Evolutionary conservation across 352 stramenopile genomes (phyloP).

Genomic region (Globisporangium radiosum): DNA sequence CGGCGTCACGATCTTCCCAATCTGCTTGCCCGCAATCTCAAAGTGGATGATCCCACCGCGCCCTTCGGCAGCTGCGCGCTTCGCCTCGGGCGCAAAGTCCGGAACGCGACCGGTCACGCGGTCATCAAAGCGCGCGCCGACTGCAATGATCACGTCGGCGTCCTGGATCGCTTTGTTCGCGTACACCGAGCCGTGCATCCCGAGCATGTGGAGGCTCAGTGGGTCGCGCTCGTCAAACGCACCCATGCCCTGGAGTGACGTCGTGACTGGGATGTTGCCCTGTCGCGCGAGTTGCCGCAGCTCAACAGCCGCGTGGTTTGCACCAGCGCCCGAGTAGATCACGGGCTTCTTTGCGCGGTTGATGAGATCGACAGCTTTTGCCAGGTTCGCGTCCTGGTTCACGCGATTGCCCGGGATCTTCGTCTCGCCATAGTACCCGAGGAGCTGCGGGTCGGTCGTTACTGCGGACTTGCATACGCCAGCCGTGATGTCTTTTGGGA

Average conservation of each 20-base stretch:
- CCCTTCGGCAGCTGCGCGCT: slow-evolving; percentile 85
- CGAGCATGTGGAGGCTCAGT: slow-evolving; percentile 95
- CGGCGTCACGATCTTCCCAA: slow-evolving; percentile 80
- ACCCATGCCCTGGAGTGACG: slow-evolving; percentile 91
- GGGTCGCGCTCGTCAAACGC: slow-evolving; percentile 91
- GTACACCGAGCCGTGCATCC: slow-evolving; percentile 95
- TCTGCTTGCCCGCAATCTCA: slow-evolving; percentile 88
- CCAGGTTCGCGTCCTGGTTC: slow-evolving; percentile 73
- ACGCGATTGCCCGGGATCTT: slow-evolving; percentile 78
- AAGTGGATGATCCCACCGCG: slow-evolving; percentile 95
- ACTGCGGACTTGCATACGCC: slow-evolving; percentile 69
- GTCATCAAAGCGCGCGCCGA: slow-evolving; percentile 95
- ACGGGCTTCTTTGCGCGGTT: slow-evolving; percentile 93
- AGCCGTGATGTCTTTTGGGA: slow-evolving; percentile 93
- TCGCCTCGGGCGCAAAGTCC: slow-evolving; percentile 91
- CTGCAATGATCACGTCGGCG: slow-evolving; percentile 90
- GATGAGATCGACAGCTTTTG: slow-evolving; percentile 80
- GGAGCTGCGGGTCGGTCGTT: slow-evolving; percentile 64
- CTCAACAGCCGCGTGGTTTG: slow-evolving; percentile 83
- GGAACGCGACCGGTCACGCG: slow-evolving; percentile 91
- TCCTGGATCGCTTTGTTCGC: slow-evolving; percentile 96
- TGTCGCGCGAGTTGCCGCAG: slow-evolving; percentile 88
- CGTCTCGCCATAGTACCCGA: slow-evolving; percentile 83
- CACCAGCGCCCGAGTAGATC: slow-evolving; percentile 92
- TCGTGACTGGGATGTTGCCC: slow-evolving; percentile 94